Evolutionary conservation across 1,139 yeast species (phyloP).

Genomic region (Neolecta irregularis): DNA sequence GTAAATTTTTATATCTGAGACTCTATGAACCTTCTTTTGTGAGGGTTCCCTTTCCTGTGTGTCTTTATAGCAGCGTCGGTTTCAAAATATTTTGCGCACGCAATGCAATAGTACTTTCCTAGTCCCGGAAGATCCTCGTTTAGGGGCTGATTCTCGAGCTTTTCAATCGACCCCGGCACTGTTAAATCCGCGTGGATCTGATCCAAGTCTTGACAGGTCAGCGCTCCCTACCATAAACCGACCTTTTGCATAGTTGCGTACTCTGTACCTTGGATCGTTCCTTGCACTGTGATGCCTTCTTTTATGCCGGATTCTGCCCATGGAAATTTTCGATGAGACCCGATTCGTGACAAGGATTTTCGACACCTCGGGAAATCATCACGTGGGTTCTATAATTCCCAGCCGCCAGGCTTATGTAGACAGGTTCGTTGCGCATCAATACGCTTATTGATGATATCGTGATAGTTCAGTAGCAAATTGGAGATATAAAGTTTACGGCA

Average conservation of each 20-base stretch:
- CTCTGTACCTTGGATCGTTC: no score
- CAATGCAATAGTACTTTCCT: conserved; percentile 87
- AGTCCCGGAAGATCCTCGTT: conserved; percentile 87
- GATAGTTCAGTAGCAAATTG: no score
- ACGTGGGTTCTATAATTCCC: no score
- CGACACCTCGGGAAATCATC: no score
- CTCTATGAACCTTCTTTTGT: conserved; percentile 35
- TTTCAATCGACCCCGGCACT: conserved; percentile 42
- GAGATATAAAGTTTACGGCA: no score
- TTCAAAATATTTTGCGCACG: conserved; percentile 86
- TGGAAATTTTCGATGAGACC: no score
- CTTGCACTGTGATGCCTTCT: conserved; percentile 3
- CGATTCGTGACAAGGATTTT: no score
- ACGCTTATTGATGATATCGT: no score
- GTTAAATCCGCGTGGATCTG: conserved; percentile 63
- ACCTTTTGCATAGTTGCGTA: neutral
- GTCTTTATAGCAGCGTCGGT: conserved; percentile 55
- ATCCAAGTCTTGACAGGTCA: no score
- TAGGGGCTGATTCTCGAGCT: conserved; percentile 61
- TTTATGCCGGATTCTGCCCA: neutral
- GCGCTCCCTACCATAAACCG: conserved; percentile 26
- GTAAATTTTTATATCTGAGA: conserved; percentile 1
- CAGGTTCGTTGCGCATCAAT: no score
- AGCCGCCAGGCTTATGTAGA: no score
- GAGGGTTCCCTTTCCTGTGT: conserved; percentile 58